Conservation (phyloP, 352 stramenopile genomes). For the Blastocystis sp. region DNA sequence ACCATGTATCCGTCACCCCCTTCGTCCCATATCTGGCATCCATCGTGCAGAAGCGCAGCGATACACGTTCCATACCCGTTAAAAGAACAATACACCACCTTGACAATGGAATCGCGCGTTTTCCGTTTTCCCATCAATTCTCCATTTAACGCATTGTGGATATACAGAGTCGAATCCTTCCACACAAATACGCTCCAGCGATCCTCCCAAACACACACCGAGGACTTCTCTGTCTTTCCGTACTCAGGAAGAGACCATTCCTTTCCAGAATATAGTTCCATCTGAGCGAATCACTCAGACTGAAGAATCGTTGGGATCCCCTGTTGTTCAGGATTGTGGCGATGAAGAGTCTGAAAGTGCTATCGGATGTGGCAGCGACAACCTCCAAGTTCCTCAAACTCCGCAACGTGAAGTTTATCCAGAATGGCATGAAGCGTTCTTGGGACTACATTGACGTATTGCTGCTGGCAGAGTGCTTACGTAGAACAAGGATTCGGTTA, state of each 20-base stretch:
- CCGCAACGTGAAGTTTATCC: slow-evolving; percentile 38
- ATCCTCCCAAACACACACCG: not conserved
- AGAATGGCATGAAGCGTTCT: slow-evolving; percentile 23
- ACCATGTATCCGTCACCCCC: not conserved
- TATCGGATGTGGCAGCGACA: not conserved
- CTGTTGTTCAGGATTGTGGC: not conserved
- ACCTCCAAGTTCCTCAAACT: slow-evolving; percentile 25
- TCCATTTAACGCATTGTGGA: not conserved
- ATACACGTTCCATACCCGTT: slow-evolving; percentile 15
- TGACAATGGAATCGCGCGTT: not conserved
- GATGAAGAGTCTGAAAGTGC: slow-evolving; percentile 22
- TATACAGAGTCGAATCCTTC: not conserved
- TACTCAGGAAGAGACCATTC: not conserved
- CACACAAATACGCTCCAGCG: not conserved
- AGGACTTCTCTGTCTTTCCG: not conserved
- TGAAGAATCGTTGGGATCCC: slow-evolving; percentile 1
- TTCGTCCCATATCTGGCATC: slow-evolving; percentile 7
- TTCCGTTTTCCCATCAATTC: not conserved
- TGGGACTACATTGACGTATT: slow-evolving; percentile 41
- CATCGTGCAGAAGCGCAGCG: not conserved
- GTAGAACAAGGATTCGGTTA: slow-evolving; percentile 31
- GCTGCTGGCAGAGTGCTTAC: not conserved
- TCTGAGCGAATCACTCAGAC: not conserved
- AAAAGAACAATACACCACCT: not conserved
- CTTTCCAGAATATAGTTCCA: not conserved